Evolutionary conservation across 73 alveolate species (phyloP), one percentile per base, ranked within the genome.

Genomic region (Stentor coeruleus): DNA sequence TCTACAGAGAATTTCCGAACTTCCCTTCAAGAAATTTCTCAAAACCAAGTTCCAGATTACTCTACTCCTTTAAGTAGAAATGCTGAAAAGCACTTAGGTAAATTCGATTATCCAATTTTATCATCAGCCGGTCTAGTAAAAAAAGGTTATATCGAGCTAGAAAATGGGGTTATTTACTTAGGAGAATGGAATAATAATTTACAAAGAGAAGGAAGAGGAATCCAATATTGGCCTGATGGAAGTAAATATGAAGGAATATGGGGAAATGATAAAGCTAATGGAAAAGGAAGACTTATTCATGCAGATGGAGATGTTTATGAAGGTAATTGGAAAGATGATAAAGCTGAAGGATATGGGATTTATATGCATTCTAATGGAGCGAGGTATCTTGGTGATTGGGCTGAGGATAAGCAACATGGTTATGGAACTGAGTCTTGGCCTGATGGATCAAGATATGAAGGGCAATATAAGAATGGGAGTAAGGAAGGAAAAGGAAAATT

Each of bases 401-500:
- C 28, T 6, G 88, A 82, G 4, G 58, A 82, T 38, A 82, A 82
- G 88, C 39, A 82, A n/a, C 85, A 82, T 30, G 88, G 88, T 26
- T 76, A 66, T 39, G 88, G 88, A 2, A 11, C 58, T 0, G 38
- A 73, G 28, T 30, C 42, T 35, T 82, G 86, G 87, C 88, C 88
- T 49, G 88, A 82, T 82, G 88, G 88, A 28, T 59, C 88, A 38
- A 41, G 39, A 28, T 82, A 82, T 76, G 88, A 82, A 76, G 88
- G 88, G 11, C 31, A 82, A 31, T 82, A 72, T 58, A 93, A 77
- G 42, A 73, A 86, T 49, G 90, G 95, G 37, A 35, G 77, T 75
- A 92, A 94, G 59, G 85, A 91, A 40, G 97, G 97, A 3, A 85
- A 87, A 72, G 95, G 97, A 30, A 90, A 87, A 26, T 84, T 76